phyloP scores from a whole-genome alignment of 257 asterid genomes.

The Solanum dulcamara region DNA sequence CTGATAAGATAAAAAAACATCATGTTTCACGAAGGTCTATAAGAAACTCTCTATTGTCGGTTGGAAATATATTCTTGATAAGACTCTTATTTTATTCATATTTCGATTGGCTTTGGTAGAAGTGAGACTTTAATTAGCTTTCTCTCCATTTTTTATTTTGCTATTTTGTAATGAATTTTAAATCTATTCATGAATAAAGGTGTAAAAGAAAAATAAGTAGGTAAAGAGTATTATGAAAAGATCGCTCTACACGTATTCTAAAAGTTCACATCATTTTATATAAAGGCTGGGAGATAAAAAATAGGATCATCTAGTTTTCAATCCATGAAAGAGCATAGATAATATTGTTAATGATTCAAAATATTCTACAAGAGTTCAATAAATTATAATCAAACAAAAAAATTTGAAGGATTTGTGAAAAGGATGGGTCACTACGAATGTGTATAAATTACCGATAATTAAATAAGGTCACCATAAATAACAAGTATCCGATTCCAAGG shows the following conservation, averaged over 20 bases:
- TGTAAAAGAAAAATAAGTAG: neutral
- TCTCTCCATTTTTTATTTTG: neutral
- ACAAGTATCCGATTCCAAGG: too few relatives aligned
- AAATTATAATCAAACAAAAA: neutral
- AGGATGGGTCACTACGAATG: too few relatives aligned
- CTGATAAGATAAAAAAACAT: neutral
- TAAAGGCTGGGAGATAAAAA: neutral
- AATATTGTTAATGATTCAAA: too few relatives aligned
- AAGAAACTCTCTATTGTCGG: neutral
- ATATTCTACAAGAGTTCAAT: neutral
- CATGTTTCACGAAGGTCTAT: neutral
- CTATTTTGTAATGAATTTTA: neutral
- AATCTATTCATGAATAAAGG: neutral
- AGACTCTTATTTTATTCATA: neutral
- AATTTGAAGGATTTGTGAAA: too few relatives aligned
- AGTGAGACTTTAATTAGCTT: neutral
- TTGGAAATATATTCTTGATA: neutral
- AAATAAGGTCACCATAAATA: too few relatives aligned
- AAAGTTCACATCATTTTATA: neutral
- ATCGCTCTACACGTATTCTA: neutral
- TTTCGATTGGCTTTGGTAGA: neutral
- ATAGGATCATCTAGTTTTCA: neutral
- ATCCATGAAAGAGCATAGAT: neutral
- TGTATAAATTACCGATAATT: too few relatives aligned
- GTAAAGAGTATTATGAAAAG: neutral